Base-by-base conservation (phyloP, 305 asterid genomes). In the Fraxinus dipetala region DNA sequence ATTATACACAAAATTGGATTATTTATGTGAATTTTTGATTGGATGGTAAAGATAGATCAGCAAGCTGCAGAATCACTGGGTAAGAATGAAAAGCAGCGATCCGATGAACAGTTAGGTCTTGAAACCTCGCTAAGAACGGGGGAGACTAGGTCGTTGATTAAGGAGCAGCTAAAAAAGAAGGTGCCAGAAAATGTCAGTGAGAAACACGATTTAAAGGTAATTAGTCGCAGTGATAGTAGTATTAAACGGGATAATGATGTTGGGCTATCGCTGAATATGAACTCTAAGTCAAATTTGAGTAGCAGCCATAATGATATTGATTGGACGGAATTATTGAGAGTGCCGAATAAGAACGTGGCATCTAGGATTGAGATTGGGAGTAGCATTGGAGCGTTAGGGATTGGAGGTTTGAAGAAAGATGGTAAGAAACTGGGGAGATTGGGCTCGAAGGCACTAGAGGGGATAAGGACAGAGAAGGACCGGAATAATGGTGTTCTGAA, bases 31-130 rank as follows among this genome's bases (percentile, higher is more conserved):
- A 31, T 75, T 56, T 81, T 56, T 82, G 32, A 79, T 80, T 84
- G 84, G 81, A 76, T 72, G 83, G 81, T 54, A 54, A 89, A 94
- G 99, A 94, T 95, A 76, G 99, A 95, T 85, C 97, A 93, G 87
- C 99, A 95, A 93, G 99, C 99, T 79, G 98, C 99, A 61, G 98
- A 89, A 32, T 93, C 98, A 14, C 96, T 95, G 14, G 84, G 93
- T 40, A 95, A 94, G 88, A 88, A 87, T 83, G 98, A 95, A 77
- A 90, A 89, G 78, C 83, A 83, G 13, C 88, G 90, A 84, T 83
- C 89, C 51, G 94, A 87, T 67, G 94, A 88, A 72, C 88, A 84
- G 75, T 81, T 89, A 83, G 91, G 83, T 81, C 69, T 75, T 16
- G 92, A 87, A 51, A 83, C 83, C 51, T 81, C 87, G 24, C 85